A percentile compares a stretch with the other conserved stretches of the same genome.
Conservation (phyloP, 2,329 filamentous ascomycete species). For the Trichoderma arundinaceum region DNA sequence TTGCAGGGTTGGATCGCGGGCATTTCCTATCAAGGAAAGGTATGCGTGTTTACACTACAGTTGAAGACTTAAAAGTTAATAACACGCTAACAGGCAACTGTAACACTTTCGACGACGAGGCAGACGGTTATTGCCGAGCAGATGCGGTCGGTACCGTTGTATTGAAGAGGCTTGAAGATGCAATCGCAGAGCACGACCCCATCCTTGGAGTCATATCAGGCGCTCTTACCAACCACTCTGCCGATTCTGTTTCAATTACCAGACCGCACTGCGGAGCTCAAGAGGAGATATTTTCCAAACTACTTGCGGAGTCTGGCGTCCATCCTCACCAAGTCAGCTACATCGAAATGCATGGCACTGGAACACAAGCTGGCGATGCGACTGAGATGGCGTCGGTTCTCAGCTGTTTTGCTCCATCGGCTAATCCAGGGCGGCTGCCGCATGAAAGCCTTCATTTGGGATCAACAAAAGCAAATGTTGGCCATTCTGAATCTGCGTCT, state of each 20-base stretch:
- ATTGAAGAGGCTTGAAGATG: conserved; percentile 80
- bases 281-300: conserved; percentile 52
- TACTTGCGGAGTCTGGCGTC: conserved; percentile 68
- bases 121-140: conserved; percentile 82
- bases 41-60: not conserved
- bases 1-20: conserved; percentile 74
- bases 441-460: conserved; percentile 20
- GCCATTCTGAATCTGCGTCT: conserved; percentile 68
- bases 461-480: conserved; percentile 64
- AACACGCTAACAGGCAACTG: conserved; percentile 37
- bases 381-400: conserved; percentile 83
- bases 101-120: conserved; percentile 81
- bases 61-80: not conserved
- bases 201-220: conserved; percentile 74
- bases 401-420: conserved; percentile 56
- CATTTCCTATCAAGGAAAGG: conserved; percentile 70
- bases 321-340: conserved; percentile 80
- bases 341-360: conserved; percentile 91
- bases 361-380: conserved; percentile 84
- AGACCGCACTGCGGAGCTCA: conserved; percentile 46
- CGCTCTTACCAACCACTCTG: conserved; percentile 73
- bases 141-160: conserved; percentile 77
- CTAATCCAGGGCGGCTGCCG: conserved; percentile 53
- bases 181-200: conserved; percentile 76
- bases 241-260: conserved; percentile 74